Conservation (phyloP, 495 filamentous ascomycete species). For the Hypoxylon trugodes region DNA sequence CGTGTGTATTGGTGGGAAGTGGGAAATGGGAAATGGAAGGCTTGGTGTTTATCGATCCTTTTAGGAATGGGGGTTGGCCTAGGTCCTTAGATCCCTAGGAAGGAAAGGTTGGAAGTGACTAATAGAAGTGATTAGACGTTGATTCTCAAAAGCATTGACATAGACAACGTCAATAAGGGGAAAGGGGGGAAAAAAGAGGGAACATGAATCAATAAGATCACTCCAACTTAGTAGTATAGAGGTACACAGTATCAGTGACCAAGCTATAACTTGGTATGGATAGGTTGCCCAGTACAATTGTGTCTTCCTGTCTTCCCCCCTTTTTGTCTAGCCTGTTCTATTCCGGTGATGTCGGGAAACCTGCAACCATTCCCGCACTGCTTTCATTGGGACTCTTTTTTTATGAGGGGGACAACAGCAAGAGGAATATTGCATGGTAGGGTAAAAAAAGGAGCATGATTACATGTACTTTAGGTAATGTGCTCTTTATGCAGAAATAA, state of each 20-base stretch:
- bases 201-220: slow-evolving; percentile 7
- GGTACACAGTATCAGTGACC: slow-evolving; percentile 34
- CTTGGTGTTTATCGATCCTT: slow-evolving; percentile 23
- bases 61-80: slow-evolving; percentile 33
- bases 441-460: not conserved
- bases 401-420: not conserved
- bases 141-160: slow-evolving; percentile 23
- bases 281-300: slow-evolving; percentile 24
- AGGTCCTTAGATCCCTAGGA: too few species aligned
- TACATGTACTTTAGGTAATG: too few species aligned
- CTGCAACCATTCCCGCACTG: slow-evolving; percentile 14
- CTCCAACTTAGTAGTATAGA: slow-evolving; percentile 1
- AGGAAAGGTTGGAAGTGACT: too few species aligned
- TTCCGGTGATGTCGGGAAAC: slow-evolving; percentile 29
- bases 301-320: slow-evolving; percentile 17
- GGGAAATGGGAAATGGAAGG: not conserved
- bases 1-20: slow-evolving; percentile 6
- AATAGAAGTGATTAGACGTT: slow-evolving; percentile 17
- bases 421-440: not conserved
- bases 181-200: slow-evolving; percentile 5
- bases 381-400: slow-evolving; percentile 7
- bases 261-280: slow-evolving; percentile 15
- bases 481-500: too few species aligned
- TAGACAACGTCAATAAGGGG: too few species aligned
- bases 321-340: slow-evolving; percentile 25